Conservation (phyloP, 768 basidiomycete genomes). For the Hericium coralloides region DNA sequence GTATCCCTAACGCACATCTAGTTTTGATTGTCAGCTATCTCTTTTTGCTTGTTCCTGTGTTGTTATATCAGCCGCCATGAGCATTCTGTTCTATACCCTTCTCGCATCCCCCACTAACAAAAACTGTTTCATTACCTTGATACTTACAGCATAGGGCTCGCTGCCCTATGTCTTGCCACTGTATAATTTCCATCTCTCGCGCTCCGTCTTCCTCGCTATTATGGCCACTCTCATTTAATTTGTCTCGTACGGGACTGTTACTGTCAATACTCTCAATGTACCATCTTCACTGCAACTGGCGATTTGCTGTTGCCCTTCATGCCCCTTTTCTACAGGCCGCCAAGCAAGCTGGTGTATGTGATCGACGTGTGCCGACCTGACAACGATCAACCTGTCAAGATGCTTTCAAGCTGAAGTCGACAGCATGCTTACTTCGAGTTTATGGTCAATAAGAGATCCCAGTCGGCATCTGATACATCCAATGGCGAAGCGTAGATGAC, state of each 20-base stretch:
- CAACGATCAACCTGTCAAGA: conserved; percentile 2
- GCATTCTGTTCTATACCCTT: conserved; percentile 65
- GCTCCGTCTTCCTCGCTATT: conserved; percentile 1
- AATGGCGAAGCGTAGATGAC: conserved; percentile 42
- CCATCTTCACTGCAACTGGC: conserved; percentile 93
- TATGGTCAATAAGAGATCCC: conserved; percentile 39
- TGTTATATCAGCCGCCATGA: conserved; percentile 38
- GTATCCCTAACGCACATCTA: conserved; percentile 73
- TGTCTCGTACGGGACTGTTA: conserved; percentile 3
- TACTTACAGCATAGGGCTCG: conserved; percentile 30
- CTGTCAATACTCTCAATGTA: conserved; percentile 60
- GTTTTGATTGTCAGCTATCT: conserved; percentile 9
- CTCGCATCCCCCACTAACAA: conserved; percentile 36
- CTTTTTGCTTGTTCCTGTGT: conserved; percentile 25
- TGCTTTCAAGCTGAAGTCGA: not conserved
- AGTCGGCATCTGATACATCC: conserved; percentile 26
- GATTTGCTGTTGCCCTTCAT: conserved; percentile 34
- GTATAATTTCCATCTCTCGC: conserved; percentile 49
- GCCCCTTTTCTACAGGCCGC: conserved; percentile 38
- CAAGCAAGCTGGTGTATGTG: conserved; percentile 80
- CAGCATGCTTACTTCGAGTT: conserved; percentile 37
- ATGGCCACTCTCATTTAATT: conserved; percentile 16
- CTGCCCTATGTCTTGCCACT: conserved; percentile 40
- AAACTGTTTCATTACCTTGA: conserved; percentile 58
- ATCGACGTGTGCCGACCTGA: conserved; percentile 64